Base-by-base conservation (phyloP, 2,329 filamentous ascomycete genomes). In the Pezicula carpinea region DNA sequence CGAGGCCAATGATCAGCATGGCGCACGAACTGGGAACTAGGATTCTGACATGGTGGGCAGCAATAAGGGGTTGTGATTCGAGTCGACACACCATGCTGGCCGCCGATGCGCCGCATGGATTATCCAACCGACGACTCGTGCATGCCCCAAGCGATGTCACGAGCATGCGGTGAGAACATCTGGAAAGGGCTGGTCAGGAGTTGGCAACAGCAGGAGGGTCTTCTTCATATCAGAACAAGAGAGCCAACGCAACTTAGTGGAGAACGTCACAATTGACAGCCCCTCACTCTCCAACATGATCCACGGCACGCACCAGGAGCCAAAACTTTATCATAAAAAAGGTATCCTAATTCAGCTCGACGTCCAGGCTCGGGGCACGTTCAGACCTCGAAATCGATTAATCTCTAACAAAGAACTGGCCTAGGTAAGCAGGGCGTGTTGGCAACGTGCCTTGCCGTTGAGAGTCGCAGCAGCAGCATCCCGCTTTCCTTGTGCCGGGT, bases 1-100 rank as follows among this genome's bases (percentile, higher is more conserved):
- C 57, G 57, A 60, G 52, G 50, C 44, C 55, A 49, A 51, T 51
- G 59, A 59, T 60, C 53, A 54, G 29, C 59, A 55, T 57, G 59
- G 59, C 59, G 59, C 49, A 26, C 38, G 22, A 57, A 56, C 59
- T 60, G 56, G 38, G 17, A 38, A 26, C 19, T 11, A 18, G 26
- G 23, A 33, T 22, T 18, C 49, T 46, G 42, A 41, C 50, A 42
- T 15, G 44, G 44, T 48, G 47, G 53, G 44, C 38, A 31, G 39
- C 23, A 48, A 51, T 56, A 54, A 46, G 53, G 57, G 49, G 18
- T 43, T 52, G 47, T 52, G 53, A 59, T 47, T 59, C 54, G 57
- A 53, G 38, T 53, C 47, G 49, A 59, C 50, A 47, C 48, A 44
- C 39, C 18, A 52, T 52, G 54, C 49, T 58, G 53, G 50, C 50